These are phyloP conservation scores for Herpetomonas tarakana DNA, from an alignment of 208 protist species.

Conservation along the genomic window DNA sequence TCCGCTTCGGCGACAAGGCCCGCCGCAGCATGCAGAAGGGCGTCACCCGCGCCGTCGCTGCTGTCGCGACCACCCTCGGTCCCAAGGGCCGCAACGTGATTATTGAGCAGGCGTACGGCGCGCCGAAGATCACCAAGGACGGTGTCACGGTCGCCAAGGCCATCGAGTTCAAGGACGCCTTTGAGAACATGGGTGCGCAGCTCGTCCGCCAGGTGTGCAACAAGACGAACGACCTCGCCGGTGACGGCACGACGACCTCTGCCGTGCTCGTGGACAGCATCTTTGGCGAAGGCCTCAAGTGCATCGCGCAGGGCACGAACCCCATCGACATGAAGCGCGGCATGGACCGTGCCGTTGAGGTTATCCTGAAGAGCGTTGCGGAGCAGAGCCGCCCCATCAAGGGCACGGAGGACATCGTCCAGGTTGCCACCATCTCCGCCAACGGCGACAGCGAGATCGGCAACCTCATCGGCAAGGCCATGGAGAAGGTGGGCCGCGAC, in stretches of 20 bases:
- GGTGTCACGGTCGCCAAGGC: conserved; percentile 99
- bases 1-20: conserved; percentile 93
- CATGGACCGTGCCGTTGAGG: conserved; percentile 96
- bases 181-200: conserved; percentile 98
- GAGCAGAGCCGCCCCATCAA: conserved; percentile 92
- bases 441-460: conserved; percentile 99
- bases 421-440: conserved; percentile 99
- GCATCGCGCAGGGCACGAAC: conserved; percentile 98
- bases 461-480: conserved; percentile 96
- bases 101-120: conserved; percentile 97
- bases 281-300: conserved; percentile 97
- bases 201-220: conserved; percentile 96
- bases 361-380: conserved; percentile 87
- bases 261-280: conserved; percentile 98
- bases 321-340: conserved; percentile 99
- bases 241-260: conserved; percentile 99
- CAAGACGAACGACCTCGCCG: conserved; percentile 98
- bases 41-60: conserved; percentile 95
- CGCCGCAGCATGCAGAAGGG: conserved; percentile 94
- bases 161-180: conserved; percentile 98
- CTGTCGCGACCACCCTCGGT: conserved; percentile 98
- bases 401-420: conserved; percentile 95
- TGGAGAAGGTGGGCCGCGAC: conserved; percentile 99
- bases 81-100: conserved; percentile 99
- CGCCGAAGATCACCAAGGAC: conserved; percentile 99